A percentile compares a stretch with the other conserved stretches of the same genome.
These are phyloP conservation scores for Cryptococcus sp. DNA, from an alignment of 1,284 basidiomycete genomes.

Conservation along the genomic window DNA sequence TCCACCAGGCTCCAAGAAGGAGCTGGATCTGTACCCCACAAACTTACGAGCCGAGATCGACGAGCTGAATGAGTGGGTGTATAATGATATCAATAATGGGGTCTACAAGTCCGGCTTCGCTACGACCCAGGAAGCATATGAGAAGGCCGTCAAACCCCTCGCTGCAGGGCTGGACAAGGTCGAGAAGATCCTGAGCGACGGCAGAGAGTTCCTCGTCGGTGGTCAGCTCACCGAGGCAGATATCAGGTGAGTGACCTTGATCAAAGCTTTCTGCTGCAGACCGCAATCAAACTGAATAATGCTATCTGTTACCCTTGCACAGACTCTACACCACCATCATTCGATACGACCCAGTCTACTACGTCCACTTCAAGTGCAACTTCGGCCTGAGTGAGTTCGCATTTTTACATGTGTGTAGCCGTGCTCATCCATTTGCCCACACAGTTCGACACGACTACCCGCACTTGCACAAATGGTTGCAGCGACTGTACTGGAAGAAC, in stretches of 20 bases:
- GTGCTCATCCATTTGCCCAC: not conserved
- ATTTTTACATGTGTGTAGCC: not conserved
- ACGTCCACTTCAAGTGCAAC: slow-evolving; percentile 94
- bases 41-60: slow-evolving; percentile 76
- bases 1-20: slow-evolving; percentile 63
- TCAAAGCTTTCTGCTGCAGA: no score
- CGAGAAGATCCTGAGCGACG: slow-evolving; percentile 70
- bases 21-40: slow-evolving; percentile 76
- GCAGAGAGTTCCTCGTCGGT: slow-evolving; percentile 81
- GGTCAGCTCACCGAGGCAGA: slow-evolving; percentile 86
- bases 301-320: not conserved
- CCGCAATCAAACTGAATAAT: no score
- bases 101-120: slow-evolving; percentile 88
- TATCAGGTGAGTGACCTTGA: slow-evolving; percentile 55
- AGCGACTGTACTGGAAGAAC: slow-evolving; percentile 87
- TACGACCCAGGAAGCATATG: slow-evolving; percentile 76
- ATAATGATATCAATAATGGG: slow-evolving; percentile 64
- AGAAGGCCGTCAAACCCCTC: slow-evolving; percentile 68
- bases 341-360: slow-evolving; percentile 81
- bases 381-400: slow-evolving; percentile 59
- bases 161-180: slow-evolving; percentile 78
- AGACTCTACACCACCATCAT: slow-evolving; percentile 89
- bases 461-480: slow-evolving; percentile 76
- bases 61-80: slow-evolving; percentile 83
- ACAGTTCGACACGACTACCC: slow-evolving; percentile 70